phyloP scores from a whole-genome alignment of 805 yeast genomes.

The Teunomyces panamensis region DNA sequence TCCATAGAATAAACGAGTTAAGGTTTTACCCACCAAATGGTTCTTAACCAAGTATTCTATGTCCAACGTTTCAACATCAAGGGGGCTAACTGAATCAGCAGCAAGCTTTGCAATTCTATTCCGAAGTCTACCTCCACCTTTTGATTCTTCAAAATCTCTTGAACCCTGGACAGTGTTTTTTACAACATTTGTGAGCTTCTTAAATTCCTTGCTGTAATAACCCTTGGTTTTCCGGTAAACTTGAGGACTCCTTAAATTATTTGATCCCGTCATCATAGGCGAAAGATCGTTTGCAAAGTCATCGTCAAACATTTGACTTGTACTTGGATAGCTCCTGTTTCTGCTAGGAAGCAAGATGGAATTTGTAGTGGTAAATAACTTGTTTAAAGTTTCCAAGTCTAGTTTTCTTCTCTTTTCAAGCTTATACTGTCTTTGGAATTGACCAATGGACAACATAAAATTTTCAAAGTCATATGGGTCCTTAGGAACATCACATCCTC shows the following conservation, averaged over 20 bases:
- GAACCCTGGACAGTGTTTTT: slow-evolving; percentile 71
- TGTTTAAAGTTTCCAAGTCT: slow-evolving; percentile 53
- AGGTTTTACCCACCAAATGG: slow-evolving; percentile 31
- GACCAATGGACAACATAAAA: slow-evolving; percentile 64
- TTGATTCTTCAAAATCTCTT: slow-evolving; percentile 12
- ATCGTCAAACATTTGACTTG: slow-evolving; percentile 4
- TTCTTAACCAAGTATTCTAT: slow-evolving; percentile 32
- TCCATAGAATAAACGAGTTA: slow-evolving; percentile 33
- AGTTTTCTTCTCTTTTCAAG: slow-evolving; percentile 50
- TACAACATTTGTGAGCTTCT: slow-evolving; percentile 61
- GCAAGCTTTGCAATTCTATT: slow-evolving; percentile 31
- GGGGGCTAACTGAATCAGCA: slow-evolving; percentile 31
- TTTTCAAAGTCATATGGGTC: slow-evolving; percentile 80
- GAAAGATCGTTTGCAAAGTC: slow-evolving; percentile 1
- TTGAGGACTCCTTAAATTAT: background rate
- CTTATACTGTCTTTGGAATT: slow-evolving; percentile 72
- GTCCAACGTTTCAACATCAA: slow-evolving; percentile 41
- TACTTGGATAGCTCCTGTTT: slow-evolving; percentile 5
- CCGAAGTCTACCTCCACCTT: slow-evolving; percentile 27
- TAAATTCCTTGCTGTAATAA: slow-evolving; percentile 40
- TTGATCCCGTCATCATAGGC: slow-evolving; percentile 1
- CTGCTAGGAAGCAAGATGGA: slow-evolving; percentile 26
- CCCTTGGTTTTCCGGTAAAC: slow-evolving; percentile 21
- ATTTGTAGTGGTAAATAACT: slow-evolving; percentile 34
- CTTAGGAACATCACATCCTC: slow-evolving; percentile 57